These are phyloP conservation scores for Nemania sp. DNA, from an alignment of 2,329 filamentous ascomycete species.

Conservation along the genomic window DNA sequence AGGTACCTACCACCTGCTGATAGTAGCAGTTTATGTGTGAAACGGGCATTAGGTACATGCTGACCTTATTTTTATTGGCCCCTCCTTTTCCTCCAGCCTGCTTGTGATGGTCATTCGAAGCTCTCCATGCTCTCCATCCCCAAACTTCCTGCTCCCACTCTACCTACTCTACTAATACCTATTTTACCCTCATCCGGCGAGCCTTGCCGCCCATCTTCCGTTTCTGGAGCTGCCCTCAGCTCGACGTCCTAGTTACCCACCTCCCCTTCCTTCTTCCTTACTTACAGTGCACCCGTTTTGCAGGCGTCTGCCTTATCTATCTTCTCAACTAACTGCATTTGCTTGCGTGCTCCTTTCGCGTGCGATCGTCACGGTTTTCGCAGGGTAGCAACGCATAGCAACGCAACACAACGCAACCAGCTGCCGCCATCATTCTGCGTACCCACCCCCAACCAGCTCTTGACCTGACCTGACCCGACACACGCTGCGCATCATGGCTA, in stretches of 20 bases:
- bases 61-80: slow-evolving; percentile 44
- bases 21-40: too few relatives aligned
- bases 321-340: background rate
- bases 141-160: slow-evolving; percentile 3
- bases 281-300: slow-evolving; percentile 19
- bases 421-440: slow-evolving; percentile 43
- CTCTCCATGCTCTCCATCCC: slow-evolving; percentile 18
- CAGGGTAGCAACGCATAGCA: slow-evolving; percentile 43
- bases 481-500: slow-evolving; percentile 69
- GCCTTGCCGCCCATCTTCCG: slow-evolving; percentile 32
- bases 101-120: slow-evolving; percentile 28
- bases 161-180: slow-evolving; percentile 15
- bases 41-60: slow-evolving; percentile 1
- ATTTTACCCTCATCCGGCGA: slow-evolving; percentile 20
- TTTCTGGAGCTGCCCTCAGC: slow-evolving; percentile 3
- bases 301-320: slow-evolving; percentile 20
- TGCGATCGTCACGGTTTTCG: slow-evolving; percentile 26
- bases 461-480: slow-evolving; percentile 43
- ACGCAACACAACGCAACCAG: too few relatives aligned
- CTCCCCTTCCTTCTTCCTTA: too few relatives aligned
- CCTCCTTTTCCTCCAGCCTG: slow-evolving; percentile 40
- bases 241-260: background rate
- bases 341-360: background rate
- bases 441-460: slow-evolving; percentile 46
- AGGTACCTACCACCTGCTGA: slow-evolving; percentile 6